Evolutionary conservation across 2,329 filamentous ascomycete species (phyloP), one percentile per base, ranked within the genome.

Genomic region (Scleromitrula shiraiana): DNA sequence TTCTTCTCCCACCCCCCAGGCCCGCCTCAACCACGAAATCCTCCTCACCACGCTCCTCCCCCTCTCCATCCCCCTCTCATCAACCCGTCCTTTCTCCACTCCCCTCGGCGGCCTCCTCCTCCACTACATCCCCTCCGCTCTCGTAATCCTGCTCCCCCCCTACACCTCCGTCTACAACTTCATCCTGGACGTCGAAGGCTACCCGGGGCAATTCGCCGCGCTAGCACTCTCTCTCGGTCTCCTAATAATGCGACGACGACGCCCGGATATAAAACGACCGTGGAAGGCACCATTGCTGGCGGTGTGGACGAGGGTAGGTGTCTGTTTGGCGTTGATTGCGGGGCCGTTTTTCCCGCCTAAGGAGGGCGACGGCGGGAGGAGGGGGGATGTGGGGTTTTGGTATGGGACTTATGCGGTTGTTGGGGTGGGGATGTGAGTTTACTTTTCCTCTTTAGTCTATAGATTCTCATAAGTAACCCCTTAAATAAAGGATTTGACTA

Each of bases 91-190:
- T 2, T 56, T 58, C 39, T 46, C 50, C 14, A 50, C 50, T 27
- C 65, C 65, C 2, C 41, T 58, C 6, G 62, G 65, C 14, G 65
- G 65, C n/a, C 62, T 78, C 14, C 69, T 73, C 10, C 72, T 84
- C 41, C 76, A 83, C 52, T 83, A 79, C 59, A 68, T 81, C 22
- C 78, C 79, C 15, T 83, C 80, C 1, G 72, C 73, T 14, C 64
- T 83, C 19, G 73, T 77, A 3, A 78, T 73, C 17, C 66, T 75
- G 0, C 68, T 75, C 1, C 71, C 70, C 4, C 74, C 74, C 9
- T 72, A 72, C 0, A 65, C 65, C 2, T 56, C 59, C 29, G 55
- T 60, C 8, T 61, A 61, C 23, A 55, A 55, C 8, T 68, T 68
- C 51, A 63, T 68, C 7, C 62, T 68, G 30, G 64, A 68, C 45